Evolutionary conservation across 495 filamentous ascomycete genomes (phyloP), one percentile per base, ranked within the genome.

Genomic region (Neurospora sp.): DNA sequence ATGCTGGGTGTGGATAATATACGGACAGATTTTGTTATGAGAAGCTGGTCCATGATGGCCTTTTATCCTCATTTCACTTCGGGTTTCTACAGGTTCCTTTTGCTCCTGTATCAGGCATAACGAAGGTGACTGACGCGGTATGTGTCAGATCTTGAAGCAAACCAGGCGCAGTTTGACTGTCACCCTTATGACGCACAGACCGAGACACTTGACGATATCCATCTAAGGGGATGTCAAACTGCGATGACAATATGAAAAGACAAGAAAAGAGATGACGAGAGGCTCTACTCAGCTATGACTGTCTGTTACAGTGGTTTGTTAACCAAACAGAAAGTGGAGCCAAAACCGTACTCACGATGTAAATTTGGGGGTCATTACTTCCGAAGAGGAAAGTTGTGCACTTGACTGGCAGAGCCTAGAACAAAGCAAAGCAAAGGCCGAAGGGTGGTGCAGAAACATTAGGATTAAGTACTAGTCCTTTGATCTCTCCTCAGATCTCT

Each of bases 221-320:
- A 45, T 45, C 42, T 0, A 20, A 0, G 17, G 42, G 8, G 42
- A 9, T 20, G 3, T 20, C 0, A 45, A 45, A 20, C 8, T 9
- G 8, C 17, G 42, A 20, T 20, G 17, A 45, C 2, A 1, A 9
- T 20, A 9, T 0, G 17, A 0, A 45, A 4, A 0, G n/a, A 20
- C 17, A 0, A 1, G 0, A 9, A 20, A 3, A 0, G 1, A 10
- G 0, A 4, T 3, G 0, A 1, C 1, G 0, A 45, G 0, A 0
- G 3, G 1, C 10, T 45, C 8, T 45, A 45, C 42, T 45, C 45
- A 53, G 0, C 3, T 22, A 53, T 22, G 45, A 22, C 45, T 22
- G 20, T 53, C 45, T 3, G 20, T 17, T 48, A 4, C 45, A 22
- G 9, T 6, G 20, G 0, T 22, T 53, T 12, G 4, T 4, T 22